A percentile compares a stretch with the other conserved stretches of the same genome.
These are phyloP conservation scores for Nicotiana benthamiana DNA, from an alignment of 257 asterid genomes.

Conservation along the genomic window DNA sequence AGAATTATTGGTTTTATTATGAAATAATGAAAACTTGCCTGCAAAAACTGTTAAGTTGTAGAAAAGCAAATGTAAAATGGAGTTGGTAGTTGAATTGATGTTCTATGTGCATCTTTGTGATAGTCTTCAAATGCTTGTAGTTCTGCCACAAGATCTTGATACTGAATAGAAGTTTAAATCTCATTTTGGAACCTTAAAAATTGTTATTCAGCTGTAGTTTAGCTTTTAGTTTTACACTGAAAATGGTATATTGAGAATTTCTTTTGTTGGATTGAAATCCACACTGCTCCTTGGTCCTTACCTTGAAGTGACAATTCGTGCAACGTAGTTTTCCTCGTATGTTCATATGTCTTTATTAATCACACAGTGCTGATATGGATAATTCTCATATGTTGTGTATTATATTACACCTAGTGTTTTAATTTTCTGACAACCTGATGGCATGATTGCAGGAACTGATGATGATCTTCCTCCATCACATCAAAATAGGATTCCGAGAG, in stretches of 20 bases:
- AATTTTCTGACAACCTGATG: background rate
- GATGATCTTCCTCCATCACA: constrained; percentile 62
- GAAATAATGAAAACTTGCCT: background rate
- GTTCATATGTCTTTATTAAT: background rate
- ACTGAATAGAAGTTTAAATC: background rate
- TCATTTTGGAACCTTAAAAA: background rate
- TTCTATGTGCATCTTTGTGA: background rate
- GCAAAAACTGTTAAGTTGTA: background rate
- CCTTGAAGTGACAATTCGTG: background rate
- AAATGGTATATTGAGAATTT: background rate
- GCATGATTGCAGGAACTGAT: constrained; percentile 47
- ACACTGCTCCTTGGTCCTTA: background rate
- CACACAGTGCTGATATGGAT: background rate
- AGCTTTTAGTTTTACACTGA: background rate
- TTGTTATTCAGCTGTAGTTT: background rate
- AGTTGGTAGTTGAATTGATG: background rate
- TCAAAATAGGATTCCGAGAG: constrained; percentile 50
- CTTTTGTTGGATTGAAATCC: constrained; percentile 4
- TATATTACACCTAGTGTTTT: background rate
- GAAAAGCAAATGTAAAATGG: background rate
- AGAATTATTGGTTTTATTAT: background rate
- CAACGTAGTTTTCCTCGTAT: background rate
- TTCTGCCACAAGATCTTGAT: background rate
- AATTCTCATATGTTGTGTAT: background rate
- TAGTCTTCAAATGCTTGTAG: background rate